Evolutionary conservation across 179 eudicot species (phyloP).

Genomic region (Beta corolliflora): DNA sequence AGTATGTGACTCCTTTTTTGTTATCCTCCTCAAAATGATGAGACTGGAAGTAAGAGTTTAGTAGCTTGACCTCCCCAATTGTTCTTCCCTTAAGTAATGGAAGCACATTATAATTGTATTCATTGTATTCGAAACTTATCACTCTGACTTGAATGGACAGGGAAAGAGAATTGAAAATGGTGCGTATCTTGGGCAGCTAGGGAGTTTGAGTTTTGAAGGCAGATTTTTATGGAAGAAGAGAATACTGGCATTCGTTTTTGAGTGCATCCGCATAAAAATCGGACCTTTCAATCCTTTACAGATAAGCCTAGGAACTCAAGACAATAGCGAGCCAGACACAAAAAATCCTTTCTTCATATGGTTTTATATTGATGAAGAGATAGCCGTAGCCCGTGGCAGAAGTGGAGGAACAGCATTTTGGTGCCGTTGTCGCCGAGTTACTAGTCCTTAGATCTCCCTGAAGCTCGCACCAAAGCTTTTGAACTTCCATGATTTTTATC

Average conservation of each 20-base stretch:
- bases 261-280: slow-evolving; percentile 64
- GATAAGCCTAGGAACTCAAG: slow-evolving; percentile 59
- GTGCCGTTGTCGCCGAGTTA: slow-evolving; percentile 80
- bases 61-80: neutral
- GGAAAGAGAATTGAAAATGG: slow-evolving; percentile 94
- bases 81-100: neutral
- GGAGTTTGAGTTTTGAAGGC: slow-evolving; percentile 82
- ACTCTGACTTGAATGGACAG: slow-evolving; percentile 38
- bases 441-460: neutral
- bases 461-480: neutral
- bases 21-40: no score
- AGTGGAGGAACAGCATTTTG: slow-evolving; percentile 98
- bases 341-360: slow-evolving; percentile 89
- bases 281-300: slow-evolving; percentile 80
- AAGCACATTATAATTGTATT: no score
- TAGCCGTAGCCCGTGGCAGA: slow-evolving; percentile 90
- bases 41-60: no score
- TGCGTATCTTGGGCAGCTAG: slow-evolving; percentile 73
- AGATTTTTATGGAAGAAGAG: slow-evolving; percentile 83
- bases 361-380: slow-evolving; percentile 92
- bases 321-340: slow-evolving; percentile 68
- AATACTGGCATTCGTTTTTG: slow-evolving; percentile 82
- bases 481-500: neutral
- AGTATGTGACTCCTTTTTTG: no score
- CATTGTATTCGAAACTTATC: neutral